Evolutionary conservation across 441 rosid genomes (phyloP).

Genomic region (Populus hybrid): DNA sequence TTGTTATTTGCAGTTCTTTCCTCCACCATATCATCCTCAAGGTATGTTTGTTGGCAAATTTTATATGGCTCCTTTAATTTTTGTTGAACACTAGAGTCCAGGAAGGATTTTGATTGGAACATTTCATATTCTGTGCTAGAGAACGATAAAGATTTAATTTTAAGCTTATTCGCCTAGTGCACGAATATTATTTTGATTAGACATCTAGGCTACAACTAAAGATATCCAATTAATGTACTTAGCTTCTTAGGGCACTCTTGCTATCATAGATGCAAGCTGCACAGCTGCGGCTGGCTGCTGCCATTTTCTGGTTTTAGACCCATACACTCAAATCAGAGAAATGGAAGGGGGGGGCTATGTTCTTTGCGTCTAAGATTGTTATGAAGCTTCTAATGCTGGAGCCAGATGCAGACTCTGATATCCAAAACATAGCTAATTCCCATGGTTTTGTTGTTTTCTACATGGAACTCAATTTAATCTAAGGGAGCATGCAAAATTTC

Average conservation of each 20-base stretch:
- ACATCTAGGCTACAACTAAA: not conserved
- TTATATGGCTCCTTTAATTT: not conserved
- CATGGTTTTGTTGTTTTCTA: not conserved
- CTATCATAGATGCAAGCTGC: not conserved
- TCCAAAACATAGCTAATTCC: not conserved
- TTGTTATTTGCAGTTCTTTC: conserved; percentile 83
- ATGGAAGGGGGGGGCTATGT: not conserved
- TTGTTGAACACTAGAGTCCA: not conserved
- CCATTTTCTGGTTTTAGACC: not conserved
- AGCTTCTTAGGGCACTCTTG: not conserved
- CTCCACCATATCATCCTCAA: conserved; percentile 64
- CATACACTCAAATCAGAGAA: not conserved
- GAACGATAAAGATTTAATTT: not conserved
- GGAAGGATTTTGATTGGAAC: not conserved
- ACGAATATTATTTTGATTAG: not conserved
- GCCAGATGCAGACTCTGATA: not conserved
- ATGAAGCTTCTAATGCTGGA: not conserved
- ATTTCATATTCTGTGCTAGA: not conserved
- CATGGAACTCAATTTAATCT: not conserved
- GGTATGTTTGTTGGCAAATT: conserved; percentile 32
- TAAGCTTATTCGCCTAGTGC: not conserved
- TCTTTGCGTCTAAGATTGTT: not conserved
- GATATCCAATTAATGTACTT: too few relatives aligned
- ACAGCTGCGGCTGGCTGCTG: not conserved
- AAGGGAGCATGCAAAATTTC: not conserved